phyloP scores from a whole-genome alignment of 805 yeast species.

The Yamadazyma olivae region DNA sequence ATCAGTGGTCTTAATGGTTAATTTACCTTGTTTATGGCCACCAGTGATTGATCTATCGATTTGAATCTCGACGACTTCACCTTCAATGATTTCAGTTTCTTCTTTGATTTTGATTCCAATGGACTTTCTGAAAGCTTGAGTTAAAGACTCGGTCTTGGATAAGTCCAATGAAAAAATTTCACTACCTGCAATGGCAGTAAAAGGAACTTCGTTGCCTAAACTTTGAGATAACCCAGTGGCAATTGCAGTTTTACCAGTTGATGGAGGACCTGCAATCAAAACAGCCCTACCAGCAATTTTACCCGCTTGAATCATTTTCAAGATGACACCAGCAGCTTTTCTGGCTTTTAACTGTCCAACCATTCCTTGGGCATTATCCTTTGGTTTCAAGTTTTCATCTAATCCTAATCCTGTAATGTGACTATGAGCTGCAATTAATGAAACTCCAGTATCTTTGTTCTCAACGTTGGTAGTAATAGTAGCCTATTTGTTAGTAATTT shows the following conservation, averaged over 20 bases:
- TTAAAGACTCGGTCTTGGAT: slow-evolving; percentile 92
- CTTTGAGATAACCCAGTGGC: slow-evolving; percentile 90
- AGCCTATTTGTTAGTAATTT: slow-evolving; percentile 11
- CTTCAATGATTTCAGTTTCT: slow-evolving; percentile 96
- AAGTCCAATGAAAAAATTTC: slow-evolving; percentile 91
- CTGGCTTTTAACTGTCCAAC: slow-evolving; percentile 96
- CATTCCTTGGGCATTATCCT: slow-evolving; percentile 83
- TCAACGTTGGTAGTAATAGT: slow-evolving; percentile 32
- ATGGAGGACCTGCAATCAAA: slow-evolving; percentile 95
- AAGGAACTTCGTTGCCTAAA: slow-evolving; percentile 80
- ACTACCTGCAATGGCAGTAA: slow-evolving; percentile 91
- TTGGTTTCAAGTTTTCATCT: slow-evolving; percentile 85
- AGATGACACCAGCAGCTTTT: slow-evolving; percentile 91
- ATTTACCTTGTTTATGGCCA: slow-evolving; percentile 97
- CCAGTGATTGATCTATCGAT: slow-evolving; percentile 92
- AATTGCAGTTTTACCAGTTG: slow-evolving; percentile 97
- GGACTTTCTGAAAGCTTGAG: slow-evolving; percentile 93
- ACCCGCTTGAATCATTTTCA: slow-evolving; percentile 91
- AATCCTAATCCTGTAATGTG: slow-evolving; percentile 97
- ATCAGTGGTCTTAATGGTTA: slow-evolving; percentile 95
- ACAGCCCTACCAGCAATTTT: slow-evolving; percentile 97
- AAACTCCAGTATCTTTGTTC: slow-evolving; percentile 44
- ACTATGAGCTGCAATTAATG: slow-evolving; percentile 94
- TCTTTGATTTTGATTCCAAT: slow-evolving; percentile 95
- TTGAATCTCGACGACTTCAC: slow-evolving; percentile 97